A percentile compares a stretch with the other conserved stretches of the same genome.
Evolutionary conservation across 257 asterid species (phyloP).

Genomic region (Primulina huaijiensis): DNA sequence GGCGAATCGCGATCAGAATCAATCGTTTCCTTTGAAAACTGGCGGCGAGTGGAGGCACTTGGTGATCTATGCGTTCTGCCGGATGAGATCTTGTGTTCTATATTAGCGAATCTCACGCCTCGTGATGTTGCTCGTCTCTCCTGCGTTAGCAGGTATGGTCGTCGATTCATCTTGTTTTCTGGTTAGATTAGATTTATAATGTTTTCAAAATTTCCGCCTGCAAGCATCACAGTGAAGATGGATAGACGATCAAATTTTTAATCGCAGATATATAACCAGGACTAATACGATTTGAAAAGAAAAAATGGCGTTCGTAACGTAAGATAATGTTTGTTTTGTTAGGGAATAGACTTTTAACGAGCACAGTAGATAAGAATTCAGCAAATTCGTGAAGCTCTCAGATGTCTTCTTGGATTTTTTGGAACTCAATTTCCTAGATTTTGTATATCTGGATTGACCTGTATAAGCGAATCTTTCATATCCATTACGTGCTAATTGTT

Average conservation of each 20-base stretch:
- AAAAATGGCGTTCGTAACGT: not conserved
- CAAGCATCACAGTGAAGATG: not conserved
- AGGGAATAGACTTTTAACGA: not conserved
- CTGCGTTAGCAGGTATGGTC: conserved; percentile 81
- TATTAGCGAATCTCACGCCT: conserved; percentile 57
- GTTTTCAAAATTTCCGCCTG: not conserved
- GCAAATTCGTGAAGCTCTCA: not conserved
- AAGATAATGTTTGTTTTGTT: not conserved
- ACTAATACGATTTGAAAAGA: not conserved
- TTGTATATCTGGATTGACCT: not conserved
- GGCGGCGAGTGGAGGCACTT: conserved; percentile 74
- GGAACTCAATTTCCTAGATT: no score
- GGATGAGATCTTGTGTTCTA: conserved; percentile 61
- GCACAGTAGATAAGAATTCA: conserved; percentile 6
- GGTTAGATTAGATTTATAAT: not conserved
- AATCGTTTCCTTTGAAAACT: conserved; percentile 29
- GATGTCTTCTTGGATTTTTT: not conserved
- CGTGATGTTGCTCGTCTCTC: conserved; percentile 79
- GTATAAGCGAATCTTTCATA: not conserved
- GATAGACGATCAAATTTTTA: not conserved
- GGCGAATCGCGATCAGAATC: conserved; percentile 25
- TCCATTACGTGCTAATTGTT: not conserved
- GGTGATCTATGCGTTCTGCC: conserved; percentile 75
- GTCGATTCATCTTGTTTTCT: not conserved
- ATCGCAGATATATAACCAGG: not conserved